Evolutionary conservation across 176 grass and related monocot genomes (phyloP), one percentile per base, ranked within the genome.

Genomic region (Chrysopogon serrulatus): DNA sequence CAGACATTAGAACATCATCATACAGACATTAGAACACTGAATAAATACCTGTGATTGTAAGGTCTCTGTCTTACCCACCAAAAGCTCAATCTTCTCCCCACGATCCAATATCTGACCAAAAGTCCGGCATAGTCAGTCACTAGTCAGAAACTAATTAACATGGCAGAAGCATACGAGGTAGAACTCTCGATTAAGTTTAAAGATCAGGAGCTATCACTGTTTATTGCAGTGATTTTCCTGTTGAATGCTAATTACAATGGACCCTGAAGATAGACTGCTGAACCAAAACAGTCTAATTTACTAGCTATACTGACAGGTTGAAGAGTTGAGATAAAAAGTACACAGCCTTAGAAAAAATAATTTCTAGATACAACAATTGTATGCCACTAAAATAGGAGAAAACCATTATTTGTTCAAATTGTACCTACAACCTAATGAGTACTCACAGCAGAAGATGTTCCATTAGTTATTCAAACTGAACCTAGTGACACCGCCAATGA

Each of bases 1-100:
- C 24, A 69, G 31, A 45, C 30, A 45, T 26, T n/a, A n/a, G n/a
- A n/a, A 65, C 5, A 73, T 13, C 34, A 24, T n/a, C 48, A 39
- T 39, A 60, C 24, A 69, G 31, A 45, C 30, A 45, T 26, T n/a
- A 5, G 5, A 45, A 68, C 21, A 30, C 0, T 30, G 18, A 30
- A 26, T 65, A 54, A 82, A 72, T 91, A 99, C 96, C 90, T 99
- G 96, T 70, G 94, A 92, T 39, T 99, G 96, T 45, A 99, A 86
- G 44, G 68, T 99, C 86, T 99, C 91, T 2, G 96, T 99, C 85
- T 90, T 99, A 33, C 94, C 96, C 18, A 99, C 96, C 76, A 99
- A 60, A 76, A 99, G 93, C 56, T 99, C 96, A 73, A 99, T 99
- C 81, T 89, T 99, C 86, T 99, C 96, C 5, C 96, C 96, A 41